These are phyloP conservation scores for Mycena crocata DNA, from an alignment of 768 basidiomycete species.

Conservation along the genomic window DNA sequence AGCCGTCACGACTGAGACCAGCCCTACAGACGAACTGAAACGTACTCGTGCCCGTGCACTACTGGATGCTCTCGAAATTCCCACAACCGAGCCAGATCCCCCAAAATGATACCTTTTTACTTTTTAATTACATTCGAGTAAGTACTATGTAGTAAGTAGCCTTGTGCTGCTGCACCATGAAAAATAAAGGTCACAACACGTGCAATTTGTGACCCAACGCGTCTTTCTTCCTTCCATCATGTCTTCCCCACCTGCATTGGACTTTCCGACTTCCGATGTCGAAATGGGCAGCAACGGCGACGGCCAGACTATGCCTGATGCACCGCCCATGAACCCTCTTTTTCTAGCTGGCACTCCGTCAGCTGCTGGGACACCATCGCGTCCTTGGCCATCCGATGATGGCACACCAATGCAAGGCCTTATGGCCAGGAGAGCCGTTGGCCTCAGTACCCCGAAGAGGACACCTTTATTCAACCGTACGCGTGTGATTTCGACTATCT, in stretches of 20 bases:
- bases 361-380: slow-evolving; percentile 60
- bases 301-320: slow-evolving; percentile 54
- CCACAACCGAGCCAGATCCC: not conserved
- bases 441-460: slow-evolving; percentile 66
- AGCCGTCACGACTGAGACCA: not conserved
- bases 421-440: slow-evolving; percentile 65
- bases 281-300: slow-evolving; percentile 58
- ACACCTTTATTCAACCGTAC: slow-evolving; percentile 65
- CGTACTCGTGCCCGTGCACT: slow-evolving; percentile 19
- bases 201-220: slow-evolving; percentile 8
- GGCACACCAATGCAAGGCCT: slow-evolving; percentile 57
- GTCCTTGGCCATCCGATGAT: slow-evolving; percentile 49
- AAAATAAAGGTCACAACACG: slow-evolving; percentile 11
- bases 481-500: slow-evolving; percentile 37
- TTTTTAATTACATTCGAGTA: not conserved
- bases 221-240: slow-evolving; percentile 46
- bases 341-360: slow-evolving; percentile 69
- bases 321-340: slow-evolving; percentile 57
- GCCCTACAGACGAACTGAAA: not conserved
- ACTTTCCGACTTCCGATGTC: slow-evolving; percentile 75
- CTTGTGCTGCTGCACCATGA: not conserved
- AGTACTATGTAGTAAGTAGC: too few species aligned
- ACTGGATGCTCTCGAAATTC: slow-evolving; percentile 19
- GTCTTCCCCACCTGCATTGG: slow-evolving; percentile 74
- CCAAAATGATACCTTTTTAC: slow-evolving; percentile 1